These are phyloP conservation scores for Tolypocladium tropicale DNA, from an alignment of 2,329 filamentous ascomycete species.

Conservation along the genomic window DNA sequence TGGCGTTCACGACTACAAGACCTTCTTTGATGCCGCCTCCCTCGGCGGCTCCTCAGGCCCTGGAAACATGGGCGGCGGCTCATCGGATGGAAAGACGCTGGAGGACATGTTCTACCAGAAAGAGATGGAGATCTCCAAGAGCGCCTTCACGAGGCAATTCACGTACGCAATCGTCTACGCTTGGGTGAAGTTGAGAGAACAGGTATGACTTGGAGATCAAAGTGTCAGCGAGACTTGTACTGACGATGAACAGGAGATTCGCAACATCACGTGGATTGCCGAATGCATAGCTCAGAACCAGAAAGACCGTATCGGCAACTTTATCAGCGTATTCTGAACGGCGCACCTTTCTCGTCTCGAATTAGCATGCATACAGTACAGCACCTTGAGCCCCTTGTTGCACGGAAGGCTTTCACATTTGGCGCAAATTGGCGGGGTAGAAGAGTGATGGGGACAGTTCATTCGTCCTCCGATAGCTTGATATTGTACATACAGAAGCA, in stretches of 20 bases:
- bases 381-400: constrained; percentile 25
- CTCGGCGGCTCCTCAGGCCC: constrained; percentile 61
- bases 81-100: constrained; percentile 74
- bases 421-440: constrained; percentile 19
- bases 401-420: constrained; percentile 18
- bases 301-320: constrained; percentile 97
- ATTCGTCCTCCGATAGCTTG: constrained; percentile 19
- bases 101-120: constrained; percentile 99
- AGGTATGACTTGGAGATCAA: constrained; percentile 48
- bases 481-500: constrained; percentile 42
- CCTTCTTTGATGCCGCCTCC: constrained; percentile 86
- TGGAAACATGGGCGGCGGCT: constrained; percentile 76
- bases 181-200: constrained; percentile 95
- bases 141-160: constrained; percentile 92
- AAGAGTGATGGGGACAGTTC: constrained; percentile 8
- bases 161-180: constrained; percentile 91
- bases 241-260: constrained; percentile 67
- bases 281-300: constrained; percentile 99
- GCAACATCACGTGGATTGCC: constrained; percentile 98
- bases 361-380: constrained; percentile 33
- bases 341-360: constrained; percentile 6
- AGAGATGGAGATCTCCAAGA: constrained; percentile 97
- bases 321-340: constrained; percentile 87
- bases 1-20: constrained; percentile 86
- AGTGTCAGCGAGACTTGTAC: constrained; percentile 2